Evolutionary conservation across 257 asterid species (phyloP), one percentile per base, ranked within the genome.

Genomic region (Nicotiana tabacum): DNA sequence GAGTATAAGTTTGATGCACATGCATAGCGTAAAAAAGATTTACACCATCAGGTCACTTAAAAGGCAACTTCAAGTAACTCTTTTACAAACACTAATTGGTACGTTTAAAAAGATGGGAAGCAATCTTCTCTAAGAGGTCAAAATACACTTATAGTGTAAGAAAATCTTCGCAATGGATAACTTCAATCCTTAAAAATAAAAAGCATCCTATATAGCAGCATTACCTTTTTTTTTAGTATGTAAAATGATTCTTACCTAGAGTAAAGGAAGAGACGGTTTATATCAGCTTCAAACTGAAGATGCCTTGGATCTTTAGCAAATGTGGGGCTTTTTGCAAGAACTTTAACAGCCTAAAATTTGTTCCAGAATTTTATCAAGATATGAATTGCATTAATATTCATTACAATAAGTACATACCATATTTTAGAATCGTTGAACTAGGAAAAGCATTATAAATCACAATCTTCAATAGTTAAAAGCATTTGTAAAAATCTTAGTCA

Each of bases 271-370:
- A 93, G 95, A 18, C 94, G 92, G 77, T 91, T 94, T 77, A 94
- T 89, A 66, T 96, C 99, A 2, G 94, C 94, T 88, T 91, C 93
- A 85, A 96, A 94, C 80, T 96, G 98, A 77, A 94, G 92, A 72
- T 83, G 90, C 83, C 98, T 87, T 83, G 97, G 96, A 62, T 89
- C 89, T 82, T 77, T 90, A 76, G 97, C 95, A 84, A 92, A 91
- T 33, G 95, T 89, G 58, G 98, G 90, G 87, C 98, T 94, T 93
- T 90, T 96, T 76, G 97, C 98, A 80, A 96, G 90, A 90, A 93
- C 97, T 77, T 93, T 93, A 68, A 94, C 94, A 53, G 92, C 99
- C 99, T 96, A 85, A 87, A 82, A 83, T 66, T 56, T 43, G 15
- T 30, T 6, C 32, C 79, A 32, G 51, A 51, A 82, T 62, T 51